Conservation (phyloP, 495 filamentous ascomycete species). For the Pyronema omphalodes region DNA sequence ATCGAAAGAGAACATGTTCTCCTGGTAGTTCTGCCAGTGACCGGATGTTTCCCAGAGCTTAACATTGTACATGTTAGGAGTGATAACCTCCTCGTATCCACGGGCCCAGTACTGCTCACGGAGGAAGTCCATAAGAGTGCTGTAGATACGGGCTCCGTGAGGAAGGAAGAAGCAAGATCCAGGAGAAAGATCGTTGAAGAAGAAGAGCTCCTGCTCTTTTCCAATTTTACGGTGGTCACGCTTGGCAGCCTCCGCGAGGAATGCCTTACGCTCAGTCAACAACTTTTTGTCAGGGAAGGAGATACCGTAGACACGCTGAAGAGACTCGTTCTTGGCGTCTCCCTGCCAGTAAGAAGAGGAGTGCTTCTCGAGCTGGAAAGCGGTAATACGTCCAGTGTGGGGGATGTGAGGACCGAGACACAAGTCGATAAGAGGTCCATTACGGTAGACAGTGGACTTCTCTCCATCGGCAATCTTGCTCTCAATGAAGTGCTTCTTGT, state of each 20-base stretch:
- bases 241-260: conserved; percentile 89
- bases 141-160: conserved; percentile 80
- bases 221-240: conserved; percentile 83
- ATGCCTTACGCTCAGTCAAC: conserved; percentile 76
- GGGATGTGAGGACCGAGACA: conserved; percentile 75
- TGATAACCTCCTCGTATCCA: conserved; percentile 84
- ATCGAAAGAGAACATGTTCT: conserved; percentile 90
- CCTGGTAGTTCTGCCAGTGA: conserved; percentile 88
- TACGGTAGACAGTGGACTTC: conserved; percentile 82
- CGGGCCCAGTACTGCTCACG: conserved; percentile 80
- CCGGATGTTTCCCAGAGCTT: conserved; percentile 84
- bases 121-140: conserved; percentile 62
- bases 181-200: conserved; percentile 82
- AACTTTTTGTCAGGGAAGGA: conserved; percentile 94
- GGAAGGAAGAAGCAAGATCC: conserved; percentile 91
- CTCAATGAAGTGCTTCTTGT: conserved; percentile 90
- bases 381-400: conserved; percentile 78
- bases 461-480: conserved; percentile 79
- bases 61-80: conserved; percentile 89
- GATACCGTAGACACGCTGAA: conserved; percentile 90
- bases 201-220: conserved; percentile 88
- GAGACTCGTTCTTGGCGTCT: conserved; percentile 74
- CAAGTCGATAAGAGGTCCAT: conserved; percentile 61
- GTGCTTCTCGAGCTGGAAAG: conserved; percentile 89
- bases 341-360: conserved; percentile 94